A percentile compares a stretch with the other conserved stretches of the same genome.
phyloP scores from a whole-genome alignment of 495 filamentous ascomycete genomes.

The Tirmania nivea region DNA sequence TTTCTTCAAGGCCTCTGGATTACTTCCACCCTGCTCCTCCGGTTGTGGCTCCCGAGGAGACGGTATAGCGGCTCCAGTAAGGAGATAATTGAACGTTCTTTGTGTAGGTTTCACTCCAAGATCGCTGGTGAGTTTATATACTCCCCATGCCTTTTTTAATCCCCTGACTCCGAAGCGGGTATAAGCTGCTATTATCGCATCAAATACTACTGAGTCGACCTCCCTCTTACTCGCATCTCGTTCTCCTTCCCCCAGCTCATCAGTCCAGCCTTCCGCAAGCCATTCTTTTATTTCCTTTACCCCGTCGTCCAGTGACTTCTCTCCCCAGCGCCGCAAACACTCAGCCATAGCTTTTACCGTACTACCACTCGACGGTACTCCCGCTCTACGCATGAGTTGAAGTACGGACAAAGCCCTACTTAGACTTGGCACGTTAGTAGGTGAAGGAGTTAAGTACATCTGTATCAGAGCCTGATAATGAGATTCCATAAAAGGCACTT shows the following conservation, averaged over 20 bases:
- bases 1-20: constrained; percentile 18
- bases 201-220: constrained; percentile 27
- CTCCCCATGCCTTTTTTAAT: constrained; percentile 34
- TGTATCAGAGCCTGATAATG: constrained; percentile 63
- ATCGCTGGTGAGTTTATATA: constrained; percentile 49
- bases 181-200: constrained; percentile 38
- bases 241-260: background rate
- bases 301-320: constrained; percentile 1
- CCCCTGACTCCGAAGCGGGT: constrained; percentile 18
- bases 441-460: constrained; percentile 28
- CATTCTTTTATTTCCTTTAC: background rate
- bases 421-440: background rate
- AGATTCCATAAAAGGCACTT: constrained; percentile 30
- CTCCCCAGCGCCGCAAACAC: constrained; percentile 19
- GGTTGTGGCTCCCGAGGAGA: background rate
- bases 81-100: constrained; percentile 39
- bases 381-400: constrained; percentile 43
- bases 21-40: background rate
- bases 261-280: background rate
- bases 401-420: constrained; percentile 36
- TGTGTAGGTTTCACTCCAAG: constrained; percentile 39
- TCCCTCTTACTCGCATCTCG: constrained; percentile 2
- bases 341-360: constrained; percentile 37
- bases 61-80: constrained; percentile 35
- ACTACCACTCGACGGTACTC: constrained; percentile 27